A percentile compares a stretch with the other conserved stretches of the same genome.
phyloP scores from a whole-genome alignment of 768 basidiomycete genomes.

The Psilocybe subaeruginosa region DNA sequence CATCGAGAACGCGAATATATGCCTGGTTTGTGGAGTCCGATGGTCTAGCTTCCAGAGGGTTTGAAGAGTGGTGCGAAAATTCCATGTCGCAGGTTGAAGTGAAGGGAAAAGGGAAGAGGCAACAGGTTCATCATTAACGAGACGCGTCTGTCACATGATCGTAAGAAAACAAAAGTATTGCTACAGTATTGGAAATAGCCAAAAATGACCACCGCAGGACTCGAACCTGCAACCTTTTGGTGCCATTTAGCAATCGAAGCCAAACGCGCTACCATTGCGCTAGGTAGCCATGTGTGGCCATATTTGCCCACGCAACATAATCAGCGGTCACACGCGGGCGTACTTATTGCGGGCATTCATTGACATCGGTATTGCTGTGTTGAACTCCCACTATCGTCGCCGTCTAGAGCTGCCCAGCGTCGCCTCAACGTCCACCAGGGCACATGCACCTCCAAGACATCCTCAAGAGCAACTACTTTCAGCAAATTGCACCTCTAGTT shows the following conservation, averaged over 20 bases:
- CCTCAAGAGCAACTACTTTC: conserved; percentile 43
- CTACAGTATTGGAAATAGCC: not conserved
- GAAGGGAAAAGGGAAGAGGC: not conserved
- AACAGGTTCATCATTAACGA: conserved; percentile 1
- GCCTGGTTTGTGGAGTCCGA: conserved; percentile 23
- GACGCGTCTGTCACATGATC: conserved; percentile 25
- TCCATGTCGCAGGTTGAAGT: conserved; percentile 9
- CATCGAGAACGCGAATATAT: conserved; percentile 15
- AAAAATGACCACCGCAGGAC: conserved; percentile 87
- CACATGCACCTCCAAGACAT: conserved; percentile 51
- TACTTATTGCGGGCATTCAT: not conserved
- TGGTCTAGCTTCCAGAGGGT: conserved; percentile 30
- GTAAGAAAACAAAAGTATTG: not conserved
- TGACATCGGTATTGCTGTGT: not conserved
- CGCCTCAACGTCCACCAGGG: conserved; percentile 18
- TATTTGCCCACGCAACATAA: not conserved
- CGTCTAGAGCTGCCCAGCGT: conserved; percentile 11
- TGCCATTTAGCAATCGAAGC: conserved; percentile 78
- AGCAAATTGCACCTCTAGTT: conserved; percentile 61
- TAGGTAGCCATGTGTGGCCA: conserved; percentile 60
- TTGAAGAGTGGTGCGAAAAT: conserved; percentile 35
- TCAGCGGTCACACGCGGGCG: not conserved
- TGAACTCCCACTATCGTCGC: conserved; percentile 2
- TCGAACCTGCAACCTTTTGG: conserved; percentile 97
- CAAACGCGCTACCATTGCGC: conserved; percentile 97